Conservation (phyloP, 2,329 filamentous ascomycete genomes). For the Diplodia corticola region DNA sequence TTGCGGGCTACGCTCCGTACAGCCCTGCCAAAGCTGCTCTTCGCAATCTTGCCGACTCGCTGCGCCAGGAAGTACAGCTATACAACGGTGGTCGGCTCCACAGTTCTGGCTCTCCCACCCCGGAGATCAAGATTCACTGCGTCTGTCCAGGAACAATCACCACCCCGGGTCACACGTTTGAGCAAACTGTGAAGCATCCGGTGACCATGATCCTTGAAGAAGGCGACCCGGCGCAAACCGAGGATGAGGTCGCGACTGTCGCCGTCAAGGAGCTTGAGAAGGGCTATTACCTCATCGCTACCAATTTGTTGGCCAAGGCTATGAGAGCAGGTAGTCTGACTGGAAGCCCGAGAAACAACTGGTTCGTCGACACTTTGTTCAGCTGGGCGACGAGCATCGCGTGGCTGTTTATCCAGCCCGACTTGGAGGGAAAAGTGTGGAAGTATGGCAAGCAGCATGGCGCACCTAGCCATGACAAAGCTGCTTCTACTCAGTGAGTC, state of each 20-base stretch:
- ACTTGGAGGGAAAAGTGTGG: conserved; percentile 58
- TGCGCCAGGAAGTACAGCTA: conserved; percentile 79
- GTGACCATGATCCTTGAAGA: conserved; percentile 79
- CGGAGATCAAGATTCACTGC: conserved; percentile 75
- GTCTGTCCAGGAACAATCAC: conserved; percentile 84
- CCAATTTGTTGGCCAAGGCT: conserved; percentile 68
- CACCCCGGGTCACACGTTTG: conserved; percentile 70
- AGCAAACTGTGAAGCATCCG: conserved; percentile 76
- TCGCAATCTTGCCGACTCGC: conserved; percentile 75
- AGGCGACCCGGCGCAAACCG: conserved; percentile 75
- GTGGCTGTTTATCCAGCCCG: conserved; percentile 59
- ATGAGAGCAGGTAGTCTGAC: conserved; percentile 64
- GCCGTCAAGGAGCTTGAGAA: conserved; percentile 74
- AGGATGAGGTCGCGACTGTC: conserved; percentile 71
- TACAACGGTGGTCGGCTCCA: conserved; percentile 68
- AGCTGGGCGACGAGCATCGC: conserved; percentile 55
- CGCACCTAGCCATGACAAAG: background rate
- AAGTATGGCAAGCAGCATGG: conserved; percentile 60
- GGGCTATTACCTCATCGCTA: conserved; percentile 77
- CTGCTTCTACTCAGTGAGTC: background rate
- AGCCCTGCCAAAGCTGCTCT: conserved; percentile 83
- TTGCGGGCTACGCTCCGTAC: conserved; percentile 83
- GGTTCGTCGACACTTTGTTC: conserved; percentile 56
- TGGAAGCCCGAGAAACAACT: conserved; percentile 54
- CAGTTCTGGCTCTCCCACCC: conserved; percentile 28